Base-by-base conservation (phyloP, 495 filamentous ascomycete species). In the Tirmania nivea region DNA sequence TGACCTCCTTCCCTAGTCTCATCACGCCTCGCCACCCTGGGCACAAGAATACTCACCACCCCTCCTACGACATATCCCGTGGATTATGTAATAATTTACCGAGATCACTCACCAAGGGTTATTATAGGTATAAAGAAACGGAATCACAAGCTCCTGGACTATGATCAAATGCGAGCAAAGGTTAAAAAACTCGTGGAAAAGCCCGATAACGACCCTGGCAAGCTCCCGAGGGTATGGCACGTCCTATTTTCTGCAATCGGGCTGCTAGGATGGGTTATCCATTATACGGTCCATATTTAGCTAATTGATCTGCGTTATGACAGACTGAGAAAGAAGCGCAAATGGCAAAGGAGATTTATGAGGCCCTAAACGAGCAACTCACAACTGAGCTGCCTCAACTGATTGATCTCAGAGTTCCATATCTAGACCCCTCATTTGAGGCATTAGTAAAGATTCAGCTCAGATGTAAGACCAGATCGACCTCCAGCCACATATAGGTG, bases 381-480 rank as follows among this genome's bases (percentile, higher is more conserved):
- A 89, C 83, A 59, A 79, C 73, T 39, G 90, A 96, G 70, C 69
- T 97, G 49, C 90, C 90, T n/a, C 90, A 95, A 67, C 77, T 97
- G 25, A 97, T 97, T 68, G 90, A 97, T 61, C 75, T 97, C 48
- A 82, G 90, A 34, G 90, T 97, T 8, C 90, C 90, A 0, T 97
- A 97, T 65, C 76, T 97, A 55, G 90, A 97, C 63, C 90, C 90
- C 1, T 84, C 79, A 54, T 97, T 97, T 65, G 90, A 97, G 68
- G 90, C 90, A 0, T 76, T 97, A 49, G 90, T 97, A 57, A 97
- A 97, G 74, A 97, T 97, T 60, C 90, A 97, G 69, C 69, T 97
- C 56, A 77, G 90, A 34, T 97, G 62, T 64, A 54, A 52, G 61
- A 12, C 25, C 25, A 31, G 25, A 31, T 31, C 25, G 25, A 31